Percentiles rank a stretch among this genome's conserved stretches.
phyloP scores from a whole-genome alignment of 441 rosid species.

The Erysimum cheiri region DNA sequence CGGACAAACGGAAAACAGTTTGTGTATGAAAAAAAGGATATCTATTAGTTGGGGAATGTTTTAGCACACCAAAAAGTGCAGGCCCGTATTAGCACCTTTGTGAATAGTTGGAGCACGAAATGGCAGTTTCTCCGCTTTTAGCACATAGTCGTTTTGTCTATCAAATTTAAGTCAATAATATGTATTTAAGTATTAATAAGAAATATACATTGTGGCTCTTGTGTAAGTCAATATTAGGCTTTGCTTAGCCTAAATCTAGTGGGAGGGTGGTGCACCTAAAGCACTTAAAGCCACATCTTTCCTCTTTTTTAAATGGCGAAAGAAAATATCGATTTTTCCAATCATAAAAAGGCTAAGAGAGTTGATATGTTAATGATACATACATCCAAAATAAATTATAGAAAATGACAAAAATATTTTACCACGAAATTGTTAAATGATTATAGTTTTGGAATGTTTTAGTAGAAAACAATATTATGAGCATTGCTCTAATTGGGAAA shows the following conservation, averaged over 20 bases:
- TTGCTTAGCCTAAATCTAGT: constrained; percentile 16
- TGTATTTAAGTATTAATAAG: background rate
- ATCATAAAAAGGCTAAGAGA: constrained; percentile 1
- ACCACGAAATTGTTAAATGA: background rate
- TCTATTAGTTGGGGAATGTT: too few species aligned
- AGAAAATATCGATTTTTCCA: constrained; percentile 14
- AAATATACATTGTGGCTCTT: background rate
- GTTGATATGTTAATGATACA: background rate
- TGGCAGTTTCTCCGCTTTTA: too few species aligned
- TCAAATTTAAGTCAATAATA: background rate
- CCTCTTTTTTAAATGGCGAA: background rate
- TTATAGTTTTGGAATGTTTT: constrained; percentile 4
- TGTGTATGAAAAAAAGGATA: too few species aligned
- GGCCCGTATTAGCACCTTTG: too few species aligned
- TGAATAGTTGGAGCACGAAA: too few species aligned
- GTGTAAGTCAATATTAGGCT: background rate
- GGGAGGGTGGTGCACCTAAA: constrained; percentile 38
- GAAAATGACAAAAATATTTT: background rate
- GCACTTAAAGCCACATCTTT: constrained; percentile 8
- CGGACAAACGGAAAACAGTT: too few species aligned
- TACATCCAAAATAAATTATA: background rate
- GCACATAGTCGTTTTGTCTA: background rate
- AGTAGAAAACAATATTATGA: background rate
- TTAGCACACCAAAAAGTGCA: too few species aligned
- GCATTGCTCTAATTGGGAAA: background rate